Evolutionary conservation across 768 basidiomycete species (phyloP), one percentile per base, ranked within the genome.

Genomic region (Mycena sanguinolenta): DNA sequence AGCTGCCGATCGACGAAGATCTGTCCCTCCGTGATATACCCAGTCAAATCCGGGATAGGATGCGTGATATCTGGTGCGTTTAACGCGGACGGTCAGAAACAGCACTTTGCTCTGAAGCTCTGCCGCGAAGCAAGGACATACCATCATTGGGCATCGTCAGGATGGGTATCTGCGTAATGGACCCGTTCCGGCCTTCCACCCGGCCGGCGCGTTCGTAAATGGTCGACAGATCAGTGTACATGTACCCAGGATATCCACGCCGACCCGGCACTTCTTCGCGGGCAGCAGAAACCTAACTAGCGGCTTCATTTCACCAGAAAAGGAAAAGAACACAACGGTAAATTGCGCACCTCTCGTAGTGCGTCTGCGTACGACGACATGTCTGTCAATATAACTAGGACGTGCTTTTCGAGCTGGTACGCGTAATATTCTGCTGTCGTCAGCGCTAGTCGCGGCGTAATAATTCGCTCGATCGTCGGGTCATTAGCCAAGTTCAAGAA

Each of bases 141-240:
- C 96, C 97, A 82, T 99, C 98, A 83, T 99, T 99, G 28, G 98
- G 98, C 98, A 99, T 99, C 69, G 98, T 99, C 65, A 99, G 88
- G 78, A 99, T 99, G 70, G 98, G 98, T 81, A 99, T 98, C 85
- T 99, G 98, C 63, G 98, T 99, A 86, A 99, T 99, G 57, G 96
- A 98, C 52, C 98, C 98, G 83, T 98, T 99, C 75, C 97, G 90
- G 73, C 98, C 98, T 84, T 98, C 84, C 60, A 99, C 98, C 76
- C 97, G 97, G 53, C 98, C 98, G 46, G 98, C 98, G 83, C 98
- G 96, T 84, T 99, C 98, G 83, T 99, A 99, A 79, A 99, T 97
- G 38, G 97, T 99, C 58, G 97, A 96, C 86, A 99, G 89, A 88
- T 99, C 98, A 13, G 98, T 99, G 85, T 99, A 99, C 95, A 96